A percentile compares a stretch with the other conserved stretches of the same genome.
These are phyloP conservation scores for Quaeritorhiza haematococci DNA, from an alignment of 371 early-diverging fungal genomes.

Conservation along the genomic window DNA sequence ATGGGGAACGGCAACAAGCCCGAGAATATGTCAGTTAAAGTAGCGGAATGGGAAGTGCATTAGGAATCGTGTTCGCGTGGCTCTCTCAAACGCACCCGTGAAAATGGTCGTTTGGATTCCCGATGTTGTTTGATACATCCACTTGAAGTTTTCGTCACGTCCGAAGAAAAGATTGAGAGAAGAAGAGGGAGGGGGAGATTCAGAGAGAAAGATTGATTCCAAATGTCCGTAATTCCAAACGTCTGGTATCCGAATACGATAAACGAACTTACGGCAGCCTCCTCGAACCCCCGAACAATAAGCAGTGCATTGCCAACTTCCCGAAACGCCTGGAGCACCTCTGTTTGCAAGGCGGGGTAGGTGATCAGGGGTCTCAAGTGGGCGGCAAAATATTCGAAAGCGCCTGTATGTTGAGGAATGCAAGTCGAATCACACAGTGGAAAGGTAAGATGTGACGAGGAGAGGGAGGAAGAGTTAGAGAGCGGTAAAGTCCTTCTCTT, in stretches of 20 bases:
- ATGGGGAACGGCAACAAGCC: too few relatives aligned
- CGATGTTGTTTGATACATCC: not conserved
- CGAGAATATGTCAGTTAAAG: too few relatives aligned
- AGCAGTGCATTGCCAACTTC: conserved; percentile 41
- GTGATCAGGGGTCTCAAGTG: conserved; percentile 26
- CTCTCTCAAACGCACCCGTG: not conserved
- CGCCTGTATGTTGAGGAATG: conserved; percentile 1
- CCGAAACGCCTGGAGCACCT: conserved; percentile 40
- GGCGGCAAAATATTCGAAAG: conserved; percentile 22
- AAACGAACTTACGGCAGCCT: conserved; percentile 23
- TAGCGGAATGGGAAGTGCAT: too few relatives aligned
- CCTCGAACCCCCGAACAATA: conserved; percentile 23
- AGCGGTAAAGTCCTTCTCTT: too few relatives aligned
- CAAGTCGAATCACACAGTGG: not conserved
- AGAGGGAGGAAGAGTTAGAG: not conserved
- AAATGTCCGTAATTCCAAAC: not conserved
- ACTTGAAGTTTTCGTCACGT: not conserved
- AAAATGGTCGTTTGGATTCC: not conserved
- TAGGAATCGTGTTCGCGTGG: too few relatives aligned
- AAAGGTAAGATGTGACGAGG: not conserved
- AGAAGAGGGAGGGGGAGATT: too few relatives aligned
- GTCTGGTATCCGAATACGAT: too few relatives aligned
- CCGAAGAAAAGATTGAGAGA: too few relatives aligned
- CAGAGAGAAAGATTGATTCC: not conserved
- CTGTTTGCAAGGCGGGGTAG: conserved; percentile 31